phyloP scores from a whole-genome alignment of 176 grass and related monocot species.

The Miscanthus lutarioriparius region DNA sequence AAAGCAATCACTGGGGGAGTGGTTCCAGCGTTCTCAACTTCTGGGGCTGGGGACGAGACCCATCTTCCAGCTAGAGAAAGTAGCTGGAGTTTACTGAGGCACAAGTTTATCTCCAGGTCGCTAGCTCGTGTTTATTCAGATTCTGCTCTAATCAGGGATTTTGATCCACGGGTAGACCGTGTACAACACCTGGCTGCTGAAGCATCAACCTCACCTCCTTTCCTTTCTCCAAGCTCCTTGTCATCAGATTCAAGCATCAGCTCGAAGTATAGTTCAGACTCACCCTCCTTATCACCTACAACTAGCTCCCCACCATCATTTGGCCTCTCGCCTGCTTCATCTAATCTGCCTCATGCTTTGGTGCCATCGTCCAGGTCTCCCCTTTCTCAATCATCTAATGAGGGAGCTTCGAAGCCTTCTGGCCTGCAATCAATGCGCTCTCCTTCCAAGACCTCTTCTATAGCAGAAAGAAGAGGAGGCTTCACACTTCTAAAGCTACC shows the following conservation, averaged over 20 bases:
- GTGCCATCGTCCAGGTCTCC: slow-evolving; percentile 64
- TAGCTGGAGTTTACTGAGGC: slow-evolving; percentile 76
- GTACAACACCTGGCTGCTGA: slow-evolving; percentile 48
- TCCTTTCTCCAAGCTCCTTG: slow-evolving; percentile 80
- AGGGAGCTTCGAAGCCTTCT: slow-evolving; percentile 49
- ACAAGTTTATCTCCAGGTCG: slow-evolving; percentile 63
- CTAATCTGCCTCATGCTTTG: slow-evolving; percentile 57
- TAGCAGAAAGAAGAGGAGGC: slow-evolving; percentile 95
- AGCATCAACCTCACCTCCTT: slow-evolving; percentile 73
- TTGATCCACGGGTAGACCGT: slow-evolving; percentile 48
- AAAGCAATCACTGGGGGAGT: slow-evolving; percentile 88
- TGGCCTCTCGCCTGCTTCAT: slow-evolving; percentile 58
- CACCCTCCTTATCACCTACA: slow-evolving; percentile 88
- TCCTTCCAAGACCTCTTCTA: slow-evolving; percentile 64
- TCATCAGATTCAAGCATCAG: slow-evolving; percentile 77
- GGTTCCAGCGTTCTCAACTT: slow-evolving; percentile 81
- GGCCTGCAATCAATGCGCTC: slow-evolving; percentile 39
- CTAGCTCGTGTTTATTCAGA: slow-evolving; percentile 66
- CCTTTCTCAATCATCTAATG: slow-evolving; percentile 57
- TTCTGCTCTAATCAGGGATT: slow-evolving; percentile 59
- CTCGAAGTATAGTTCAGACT: slow-evolving; percentile 94
- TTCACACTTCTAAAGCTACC: slow-evolving; percentile 82
- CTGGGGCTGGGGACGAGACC: slow-evolving; percentile 65
- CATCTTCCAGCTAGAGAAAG: slow-evolving; percentile 92
- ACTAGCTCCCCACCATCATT: slow-evolving; percentile 65